Conservation (phyloP, 2,329 filamentous ascomycete species). For the Ophiostoma sp. region DNA sequence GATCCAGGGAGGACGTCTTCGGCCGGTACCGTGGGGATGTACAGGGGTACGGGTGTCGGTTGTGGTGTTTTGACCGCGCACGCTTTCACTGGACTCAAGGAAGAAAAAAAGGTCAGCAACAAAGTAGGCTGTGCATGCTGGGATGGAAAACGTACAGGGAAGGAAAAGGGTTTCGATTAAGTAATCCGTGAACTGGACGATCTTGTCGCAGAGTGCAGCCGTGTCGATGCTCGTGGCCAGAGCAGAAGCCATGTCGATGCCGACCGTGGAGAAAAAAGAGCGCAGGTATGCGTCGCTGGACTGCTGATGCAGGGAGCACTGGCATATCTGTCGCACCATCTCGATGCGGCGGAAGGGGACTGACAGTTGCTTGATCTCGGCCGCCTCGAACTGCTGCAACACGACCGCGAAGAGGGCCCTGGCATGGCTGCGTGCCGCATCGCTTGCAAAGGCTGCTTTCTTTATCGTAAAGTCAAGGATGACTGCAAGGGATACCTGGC, state of each 20-base stretch:
- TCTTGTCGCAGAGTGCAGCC: neutral
- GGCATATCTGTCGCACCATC: slow-evolving; percentile 13
- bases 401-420: slow-evolving; percentile 3
- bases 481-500: neutral
- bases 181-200: slow-evolving; percentile 13
- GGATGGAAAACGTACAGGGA: slow-evolving; percentile 9
- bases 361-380: neutral
- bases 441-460: neutral
- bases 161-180: slow-evolving; percentile 11
- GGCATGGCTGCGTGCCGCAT: slow-evolving; percentile 9
- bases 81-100: slow-evolving; percentile 7
- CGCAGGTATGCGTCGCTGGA: neutral
- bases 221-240: slow-evolving; percentile 3
- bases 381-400: slow-evolving; percentile 8
- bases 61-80: slow-evolving; percentile 7
- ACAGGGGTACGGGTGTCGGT: slow-evolving; percentile 8
- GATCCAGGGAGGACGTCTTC: slow-evolving; percentile 5
- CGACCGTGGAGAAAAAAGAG: neutral
- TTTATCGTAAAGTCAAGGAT: neutral
- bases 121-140: neutral
- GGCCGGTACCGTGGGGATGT: slow-evolving; percentile 6
- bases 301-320: slow-evolving; percentile 5
- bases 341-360: slow-evolving; percentile 14
- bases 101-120: slow-evolving; percentile 9
- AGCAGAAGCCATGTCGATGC: slow-evolving; percentile 11